Evolutionary conservation across 208 protist genomes (phyloP).

Genomic region (Porcisia hertigi): DNA sequence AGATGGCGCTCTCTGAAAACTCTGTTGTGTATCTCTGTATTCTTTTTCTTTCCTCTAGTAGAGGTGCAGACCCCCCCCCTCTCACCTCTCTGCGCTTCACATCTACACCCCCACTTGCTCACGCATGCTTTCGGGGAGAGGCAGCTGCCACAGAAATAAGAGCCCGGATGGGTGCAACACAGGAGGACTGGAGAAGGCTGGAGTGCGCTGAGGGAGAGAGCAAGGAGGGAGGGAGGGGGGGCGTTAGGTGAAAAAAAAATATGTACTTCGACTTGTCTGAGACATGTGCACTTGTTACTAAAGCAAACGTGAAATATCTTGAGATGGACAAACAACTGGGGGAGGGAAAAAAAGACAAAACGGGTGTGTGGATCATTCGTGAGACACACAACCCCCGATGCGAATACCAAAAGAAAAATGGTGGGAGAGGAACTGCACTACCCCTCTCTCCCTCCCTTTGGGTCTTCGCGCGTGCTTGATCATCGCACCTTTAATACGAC

Average conservation of each 20-base stretch:
- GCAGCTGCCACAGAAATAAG: background rate
- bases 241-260: background rate
- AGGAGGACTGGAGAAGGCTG: background rate
- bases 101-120: background rate
- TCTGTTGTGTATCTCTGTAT: background rate
- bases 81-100: background rate
- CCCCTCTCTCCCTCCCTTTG: too few relatives aligned
- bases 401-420: background rate
- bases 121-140: background rate
- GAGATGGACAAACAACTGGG: background rate
- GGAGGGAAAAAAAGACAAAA: background rate
- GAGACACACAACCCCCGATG: background rate
- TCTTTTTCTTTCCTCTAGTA: background rate
- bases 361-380: background rate
- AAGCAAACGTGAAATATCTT: background rate
- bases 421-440: background rate
- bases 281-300: background rate
- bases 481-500: background rate
- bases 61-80: background rate
- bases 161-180: background rate
- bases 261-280: background rate
- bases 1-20: background rate
- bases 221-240: background rate
- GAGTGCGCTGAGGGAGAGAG: background rate
- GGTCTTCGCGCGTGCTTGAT: too few relatives aligned